A percentile compares a stretch with the other conserved stretches of the same genome.
Evolutionary conservation across 1,139 yeast species (phyloP).

Genomic region (Yamadazyma membranifaciens): DNA sequence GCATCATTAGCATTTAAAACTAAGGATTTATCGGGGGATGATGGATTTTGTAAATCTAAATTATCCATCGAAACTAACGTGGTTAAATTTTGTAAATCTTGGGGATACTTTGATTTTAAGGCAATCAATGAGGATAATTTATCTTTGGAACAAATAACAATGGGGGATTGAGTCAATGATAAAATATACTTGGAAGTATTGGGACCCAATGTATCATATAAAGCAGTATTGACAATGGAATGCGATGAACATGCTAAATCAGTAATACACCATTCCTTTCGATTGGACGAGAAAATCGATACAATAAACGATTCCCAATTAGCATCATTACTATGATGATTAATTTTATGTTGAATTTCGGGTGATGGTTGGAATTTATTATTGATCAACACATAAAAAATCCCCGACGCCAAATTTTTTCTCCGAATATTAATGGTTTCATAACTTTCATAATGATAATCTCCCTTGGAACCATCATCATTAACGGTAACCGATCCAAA

Average conservation of each 20-base stretch:
- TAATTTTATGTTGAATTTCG: constrained; percentile 23
- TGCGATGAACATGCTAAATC: constrained; percentile 38
- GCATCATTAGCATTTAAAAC: constrained; percentile 21
- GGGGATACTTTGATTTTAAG: constrained; percentile 25
- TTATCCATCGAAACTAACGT: constrained; percentile 42
- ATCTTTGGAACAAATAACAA: constrained; percentile 34
- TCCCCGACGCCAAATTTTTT: constrained; percentile 61
- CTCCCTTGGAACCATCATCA: constrained; percentile 38
- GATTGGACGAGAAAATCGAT: constrained; percentile 34
- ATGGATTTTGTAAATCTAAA: constrained; percentile 22
- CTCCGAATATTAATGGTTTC: constrained; percentile 39
- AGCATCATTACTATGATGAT: constrained; percentile 19
- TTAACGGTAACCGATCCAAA: constrained; percentile 49
- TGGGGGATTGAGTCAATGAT: constrained; percentile 33
- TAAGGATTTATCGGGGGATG: constrained; percentile 14
- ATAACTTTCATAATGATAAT: constrained; percentile 51
- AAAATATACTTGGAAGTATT: constrained; percentile 35
- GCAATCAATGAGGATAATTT: constrained; percentile 27
- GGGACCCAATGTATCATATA: constrained; percentile 42
- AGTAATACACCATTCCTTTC: constrained; percentile 38
- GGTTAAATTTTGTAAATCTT: constrained; percentile 28
- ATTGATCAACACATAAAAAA: constrained; percentile 50
- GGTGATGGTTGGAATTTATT: constrained; percentile 36
- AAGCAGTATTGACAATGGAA: constrained; percentile 37
- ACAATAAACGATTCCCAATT: constrained; percentile 25